Base-by-base conservation (phyloP, 306 rosid species). In the Prunus kanzakura region DNA sequence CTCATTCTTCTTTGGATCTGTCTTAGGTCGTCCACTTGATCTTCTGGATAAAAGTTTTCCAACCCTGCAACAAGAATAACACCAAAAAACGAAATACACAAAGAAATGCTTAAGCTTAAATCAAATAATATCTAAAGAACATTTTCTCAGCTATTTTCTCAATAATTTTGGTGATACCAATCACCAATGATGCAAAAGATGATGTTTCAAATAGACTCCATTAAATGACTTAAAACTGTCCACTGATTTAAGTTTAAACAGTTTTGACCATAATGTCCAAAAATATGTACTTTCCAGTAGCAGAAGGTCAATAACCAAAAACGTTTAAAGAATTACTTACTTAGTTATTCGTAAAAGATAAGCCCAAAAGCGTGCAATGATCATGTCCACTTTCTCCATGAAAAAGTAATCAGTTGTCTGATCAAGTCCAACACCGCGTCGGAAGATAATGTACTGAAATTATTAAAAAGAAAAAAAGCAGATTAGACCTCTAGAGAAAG, bases 381-480 rank as follows among this genome's bases (percentile, higher is more conserved):
- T 84, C 96, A 90, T 87, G 87, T 95, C 97, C 84, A 95, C 84
- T 85, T 89, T 95, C 93, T 92, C 97, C 97, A 90, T 80, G 87
- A 89, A 75, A 87, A 95, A 92, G 87, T 60, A 92, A 80, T 90
- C 96, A 47, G 87, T 82, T 23, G 96, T 92, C 82, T 77, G 82
- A 80, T 95, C 97, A 71, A 92, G 79, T 73, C 99, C 99, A 46
- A 92, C 83, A 56, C 99, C 97, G 61, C 97, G 97, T 64, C 97
- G 87, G 73, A 95, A 95, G 79, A 95, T 88, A 75, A 95, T 80
- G 72, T 95, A 95, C 99, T 95, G 78, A 55, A 76, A 19, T 67
- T 38, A 54, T 79, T 25, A 0, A 25, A 1, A 83, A 83, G 84
- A 10, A 10, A 83, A 86, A 10, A 10, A 76, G 51, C 60, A 27